Base-by-base conservation (phyloP, 2,329 filamentous ascomycete genomes). In the Fusarium hainanense region DNA sequence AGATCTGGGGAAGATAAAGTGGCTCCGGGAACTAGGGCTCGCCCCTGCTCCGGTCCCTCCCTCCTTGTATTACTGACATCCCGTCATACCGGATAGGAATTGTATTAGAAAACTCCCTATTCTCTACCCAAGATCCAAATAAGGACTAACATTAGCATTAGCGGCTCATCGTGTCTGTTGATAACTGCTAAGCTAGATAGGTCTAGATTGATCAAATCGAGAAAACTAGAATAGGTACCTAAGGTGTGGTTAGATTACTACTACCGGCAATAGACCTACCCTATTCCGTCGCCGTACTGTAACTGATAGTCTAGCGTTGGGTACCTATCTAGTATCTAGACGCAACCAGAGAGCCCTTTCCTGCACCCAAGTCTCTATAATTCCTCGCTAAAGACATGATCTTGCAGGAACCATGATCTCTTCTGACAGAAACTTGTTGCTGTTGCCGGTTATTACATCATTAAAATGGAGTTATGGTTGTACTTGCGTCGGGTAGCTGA, bases 1-100 rank as follows among this genome's bases (percentile, higher is more conserved):
- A 37, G 40, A 37, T 46, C 56, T 32, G 54, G 42, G 51, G 42
- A 28, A 65, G 55, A 49, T 37, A 66, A 52, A 57, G 59, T 49
- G 62, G 56, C 34, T 25, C 49, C 48, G 20, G 20, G 40, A 5
- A 40, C 44, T 58, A 58, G 61, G 58, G 61, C 50, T 47, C 21
- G n/a, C 34, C 58, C 50, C 58, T 30, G 23, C 30, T 32, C 13
- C 42, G 21, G 18, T 23, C 21, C 20, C 21, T 16, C 8, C 12
- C 12, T 18, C 14, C n/a, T 5, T 25, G 42, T 44, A 25, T 28
- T 30, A 30, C 25, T 47, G 25, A 28, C 23, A 20, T 28, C 20
- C 44, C 28, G n/a, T 9, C 18, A 37, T 37, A 37, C 34, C 28
- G 14, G 28, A 30, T 37, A 37, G 18, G 34, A 18, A n/a, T 11